A percentile compares a stretch with the other conserved stretches of the same genome.
Conservation (phyloP, 1,139 yeast species). For the Geotrichum aggregatum region DNA sequence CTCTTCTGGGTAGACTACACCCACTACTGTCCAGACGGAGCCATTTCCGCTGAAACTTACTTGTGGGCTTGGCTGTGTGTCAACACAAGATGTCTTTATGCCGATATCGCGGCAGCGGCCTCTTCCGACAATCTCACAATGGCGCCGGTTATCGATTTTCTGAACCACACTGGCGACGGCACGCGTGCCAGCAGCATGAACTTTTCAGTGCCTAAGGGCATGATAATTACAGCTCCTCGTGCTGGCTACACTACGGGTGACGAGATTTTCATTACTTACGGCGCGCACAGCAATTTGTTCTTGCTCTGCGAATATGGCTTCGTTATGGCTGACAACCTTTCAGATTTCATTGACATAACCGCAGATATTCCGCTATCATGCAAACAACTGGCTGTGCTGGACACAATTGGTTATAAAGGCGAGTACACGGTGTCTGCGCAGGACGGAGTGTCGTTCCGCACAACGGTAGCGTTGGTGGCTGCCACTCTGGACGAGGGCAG, state of each 20-base stretch:
- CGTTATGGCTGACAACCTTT: conserved; percentile 50
- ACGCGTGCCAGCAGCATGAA: conserved; percentile 13
- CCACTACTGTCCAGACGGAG: neutral
- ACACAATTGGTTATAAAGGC: conserved; percentile 55
- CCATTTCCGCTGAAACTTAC: neutral
- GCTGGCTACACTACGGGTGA: conserved; percentile 43
- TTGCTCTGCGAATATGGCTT: conserved; percentile 86
- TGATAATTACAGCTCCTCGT: conserved; percentile 23
- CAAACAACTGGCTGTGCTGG: conserved; percentile 47
- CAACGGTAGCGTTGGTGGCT: conserved; percentile 69
- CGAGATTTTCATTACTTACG: conserved; percentile 73
- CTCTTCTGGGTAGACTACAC: conserved; percentile 7
- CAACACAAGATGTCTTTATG: conserved; percentile 83
- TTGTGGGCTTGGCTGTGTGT: conserved; percentile 77
- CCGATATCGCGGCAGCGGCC: conserved; percentile 47
- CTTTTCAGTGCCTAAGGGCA: conserved; percentile 11
- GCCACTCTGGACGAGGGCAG: conserved; percentile 6
- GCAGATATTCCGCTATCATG: conserved; percentile 41
- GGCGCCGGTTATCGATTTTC: conserved; percentile 87
- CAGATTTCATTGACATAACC: conserved; percentile 70
- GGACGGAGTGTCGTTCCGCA: conserved; percentile 59
- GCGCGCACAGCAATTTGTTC: conserved; percentile 82
- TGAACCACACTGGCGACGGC: conserved; percentile 63
- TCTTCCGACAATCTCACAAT: conserved; percentile 69
- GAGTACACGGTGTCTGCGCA: conserved; percentile 61